phyloP scores from a whole-genome alignment of 2,329 filamentous ascomycete genomes.

The Ophiocordyceps camponoti-floridani region DNA sequence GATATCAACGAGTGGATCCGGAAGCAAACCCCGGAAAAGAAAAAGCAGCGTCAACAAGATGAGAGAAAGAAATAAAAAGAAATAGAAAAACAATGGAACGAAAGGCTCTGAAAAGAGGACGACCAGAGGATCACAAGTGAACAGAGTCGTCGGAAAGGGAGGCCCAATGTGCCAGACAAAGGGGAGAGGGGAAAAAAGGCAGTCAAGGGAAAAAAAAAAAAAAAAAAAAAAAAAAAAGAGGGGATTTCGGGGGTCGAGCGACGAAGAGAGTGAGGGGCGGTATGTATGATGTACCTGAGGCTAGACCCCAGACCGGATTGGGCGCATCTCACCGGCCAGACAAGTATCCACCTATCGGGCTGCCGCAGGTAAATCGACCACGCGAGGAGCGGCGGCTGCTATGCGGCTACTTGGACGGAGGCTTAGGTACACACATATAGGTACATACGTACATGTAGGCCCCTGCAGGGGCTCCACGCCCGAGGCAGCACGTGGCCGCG shows the following conservation, averaged over 20 bases:
- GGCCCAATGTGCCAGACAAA: not conserved
- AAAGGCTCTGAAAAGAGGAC: not conserved
- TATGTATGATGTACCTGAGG: not conserved
- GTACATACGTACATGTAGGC: no score
- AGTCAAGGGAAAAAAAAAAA: not conserved
- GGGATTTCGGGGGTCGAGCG: not conserved
- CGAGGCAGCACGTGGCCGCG: no score
- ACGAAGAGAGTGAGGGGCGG: not conserved
- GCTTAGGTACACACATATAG: no score
- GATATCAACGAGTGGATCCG: not conserved
- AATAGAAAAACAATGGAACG: not conserved
- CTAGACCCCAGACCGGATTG: no score
- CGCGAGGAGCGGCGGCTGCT: no score
- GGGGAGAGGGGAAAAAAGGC: not conserved
- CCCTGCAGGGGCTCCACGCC: no score
- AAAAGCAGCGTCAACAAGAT: not conserved
- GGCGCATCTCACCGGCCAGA: no score
- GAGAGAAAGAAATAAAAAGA: not conserved
- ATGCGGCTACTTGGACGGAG: no score
- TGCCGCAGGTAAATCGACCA: no score
- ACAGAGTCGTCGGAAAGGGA: not conserved
- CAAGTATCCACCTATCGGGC: no score
- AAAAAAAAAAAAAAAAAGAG: not conserved
- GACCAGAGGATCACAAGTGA: not conserved
- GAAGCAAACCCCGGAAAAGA: not conserved